Base-by-base conservation (phyloP, 495 filamentous ascomycete genomes). In the Friedmanniomyces simplex region DNA sequence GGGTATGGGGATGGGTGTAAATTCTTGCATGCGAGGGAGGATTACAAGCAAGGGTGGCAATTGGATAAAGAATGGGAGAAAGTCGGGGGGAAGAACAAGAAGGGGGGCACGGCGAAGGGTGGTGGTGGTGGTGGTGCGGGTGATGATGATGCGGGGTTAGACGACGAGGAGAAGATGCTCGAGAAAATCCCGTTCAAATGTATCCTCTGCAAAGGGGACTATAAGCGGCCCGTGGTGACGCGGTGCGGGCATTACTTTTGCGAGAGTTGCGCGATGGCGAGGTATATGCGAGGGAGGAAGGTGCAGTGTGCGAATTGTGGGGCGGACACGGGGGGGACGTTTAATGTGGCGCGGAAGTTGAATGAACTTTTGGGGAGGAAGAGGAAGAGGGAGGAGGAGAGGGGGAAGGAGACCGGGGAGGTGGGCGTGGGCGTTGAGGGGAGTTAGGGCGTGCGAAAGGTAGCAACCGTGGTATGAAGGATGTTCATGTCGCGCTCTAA, bases 191-290 rank as follows among this genome's bases (percentile, higher is more conserved):
- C 93, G 0, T 98, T 97, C 67, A 89, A 83, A n/a, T 98, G 93
- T 66, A 82, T 96, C 59, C 88, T 97, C 57, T 98, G 93, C 75
- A 82, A 82, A 65, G 81, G 81, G 42, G 71, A 82, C 10, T 98
- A 98, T 70, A 84, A 82, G 62, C 74, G 81, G 48, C 90, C 93
- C 1, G 83, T 91, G 13, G 74, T 91, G n/a, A 98, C 93, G 32
- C 86, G 87, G 61, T 97, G 94, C 57, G 85, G 89, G 4, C 94
- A 97, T 69, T 97, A 96, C 65, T 98, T 97, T 61, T 98, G 93
- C 69, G 86, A 96, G 67, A 73, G 74, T 0, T 97, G 94, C 68
- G 93, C 91, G 34, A 71, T 98, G 61, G 77, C 86, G 64, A 70
- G 89, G 54, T 97, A 96, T 69, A 57, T 61, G 60, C 63, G 63